A percentile compares a stretch with the other conserved stretches of the same genome.
These are phyloP conservation scores for Verticillium albo-atrum DNA, from an alignment of 2,329 filamentous ascomycete species.

Conservation along the genomic window DNA sequence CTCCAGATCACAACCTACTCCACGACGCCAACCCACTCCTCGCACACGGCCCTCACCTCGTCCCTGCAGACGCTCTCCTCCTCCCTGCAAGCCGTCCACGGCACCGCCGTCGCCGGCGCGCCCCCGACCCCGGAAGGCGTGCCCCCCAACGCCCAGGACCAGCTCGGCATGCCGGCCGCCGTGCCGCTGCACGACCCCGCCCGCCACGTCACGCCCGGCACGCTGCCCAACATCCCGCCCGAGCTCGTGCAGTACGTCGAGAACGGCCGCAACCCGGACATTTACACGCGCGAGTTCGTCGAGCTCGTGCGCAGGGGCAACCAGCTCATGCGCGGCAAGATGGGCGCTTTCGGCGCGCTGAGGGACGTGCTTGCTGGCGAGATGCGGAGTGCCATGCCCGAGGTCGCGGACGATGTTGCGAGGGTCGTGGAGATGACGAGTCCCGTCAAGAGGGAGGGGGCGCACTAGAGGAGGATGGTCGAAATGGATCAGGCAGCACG, in stretches of 20 bases:
- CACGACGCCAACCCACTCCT: slow-evolving; percentile 20
- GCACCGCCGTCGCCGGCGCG: slow-evolving; percentile 29
- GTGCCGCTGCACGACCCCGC: slow-evolving; percentile 1
- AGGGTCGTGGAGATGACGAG: slow-evolving; percentile 42
- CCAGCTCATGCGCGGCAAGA: slow-evolving; percentile 63
- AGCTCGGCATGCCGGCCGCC: slow-evolving; percentile 44
- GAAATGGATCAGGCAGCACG: no score
- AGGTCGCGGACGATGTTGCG: slow-evolving; percentile 50
- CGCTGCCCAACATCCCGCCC: slow-evolving; percentile 51
- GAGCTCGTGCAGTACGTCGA: slow-evolving; percentile 67
- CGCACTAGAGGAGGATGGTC: no score
- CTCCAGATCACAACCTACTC: slow-evolving; percentile 61
- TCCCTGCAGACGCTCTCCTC: slow-evolving; percentile 33
- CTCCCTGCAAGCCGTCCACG: slow-evolving; percentile 33
- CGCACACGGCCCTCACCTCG: slow-evolving; percentile 3
- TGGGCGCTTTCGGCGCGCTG: slow-evolving; percentile 55
- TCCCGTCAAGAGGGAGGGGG: slow-evolving; percentile 4
- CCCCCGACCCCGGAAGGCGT: slow-evolving; percentile 6
- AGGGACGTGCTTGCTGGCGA: slow-evolving; percentile 58
- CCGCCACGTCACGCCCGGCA: slow-evolving; percentile 8
- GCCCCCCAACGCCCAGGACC: slow-evolving; percentile 27
- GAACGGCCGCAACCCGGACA: slow-evolving; percentile 67
- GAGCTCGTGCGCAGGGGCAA: slow-evolving; percentile 63
- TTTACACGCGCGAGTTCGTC: slow-evolving; percentile 70
- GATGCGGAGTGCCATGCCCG: slow-evolving; percentile 54